Percentiles rank a stretch among this genome's conserved stretches.
These are phyloP conservation scores for Phytopythium cucurbitacearum DNA, from an alignment of 352 stramenopile species.

Conservation along the genomic window DNA sequence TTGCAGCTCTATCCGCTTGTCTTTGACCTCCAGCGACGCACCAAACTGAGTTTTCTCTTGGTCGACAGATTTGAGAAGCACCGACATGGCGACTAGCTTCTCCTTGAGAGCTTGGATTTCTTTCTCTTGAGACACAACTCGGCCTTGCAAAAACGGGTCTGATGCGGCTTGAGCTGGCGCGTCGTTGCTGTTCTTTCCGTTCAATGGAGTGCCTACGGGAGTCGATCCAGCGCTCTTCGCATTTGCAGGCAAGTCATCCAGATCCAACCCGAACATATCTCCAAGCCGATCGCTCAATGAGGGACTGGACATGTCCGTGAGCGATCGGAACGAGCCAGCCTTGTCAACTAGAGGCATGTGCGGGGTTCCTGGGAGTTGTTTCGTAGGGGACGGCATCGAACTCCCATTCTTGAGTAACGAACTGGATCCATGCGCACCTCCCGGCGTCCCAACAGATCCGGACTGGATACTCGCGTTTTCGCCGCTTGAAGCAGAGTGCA, in stretches of 20 bases:
- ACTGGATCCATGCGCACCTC: too few relatives aligned
- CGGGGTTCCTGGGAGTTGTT: too few relatives aligned
- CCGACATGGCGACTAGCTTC: constrained; percentile 60
- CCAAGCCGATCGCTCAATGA: constrained; percentile 20
- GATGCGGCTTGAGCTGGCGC: background rate
- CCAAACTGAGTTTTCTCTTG: constrained; percentile 58
- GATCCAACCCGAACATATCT: constrained; percentile 27
- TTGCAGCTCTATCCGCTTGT: constrained; percentile 68
- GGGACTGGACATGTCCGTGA: constrained; percentile 21
- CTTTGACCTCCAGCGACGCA: constrained; percentile 65
- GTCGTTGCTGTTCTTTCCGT: constrained; percentile 7
- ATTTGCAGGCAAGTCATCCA: constrained; percentile 8
- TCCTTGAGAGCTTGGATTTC: constrained; percentile 69
- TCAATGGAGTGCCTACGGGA: background rate
- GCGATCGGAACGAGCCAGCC: constrained; percentile 10
- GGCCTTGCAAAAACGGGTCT: constrained; percentile 51
- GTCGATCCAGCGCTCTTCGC: background rate
- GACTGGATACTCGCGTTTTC: too few relatives aligned
- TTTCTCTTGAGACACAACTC: constrained; percentile 56
- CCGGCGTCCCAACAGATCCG: too few relatives aligned
- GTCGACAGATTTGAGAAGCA: constrained; percentile 55
- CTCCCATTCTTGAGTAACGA: too few relatives aligned
- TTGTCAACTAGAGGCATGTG: constrained; percentile 1
- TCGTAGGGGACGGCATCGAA: too few relatives aligned
- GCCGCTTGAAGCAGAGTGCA: too few relatives aligned